Conservation (phyloP, 1,284 basidiomycete species). For the Cronartium ribicola region DNA sequence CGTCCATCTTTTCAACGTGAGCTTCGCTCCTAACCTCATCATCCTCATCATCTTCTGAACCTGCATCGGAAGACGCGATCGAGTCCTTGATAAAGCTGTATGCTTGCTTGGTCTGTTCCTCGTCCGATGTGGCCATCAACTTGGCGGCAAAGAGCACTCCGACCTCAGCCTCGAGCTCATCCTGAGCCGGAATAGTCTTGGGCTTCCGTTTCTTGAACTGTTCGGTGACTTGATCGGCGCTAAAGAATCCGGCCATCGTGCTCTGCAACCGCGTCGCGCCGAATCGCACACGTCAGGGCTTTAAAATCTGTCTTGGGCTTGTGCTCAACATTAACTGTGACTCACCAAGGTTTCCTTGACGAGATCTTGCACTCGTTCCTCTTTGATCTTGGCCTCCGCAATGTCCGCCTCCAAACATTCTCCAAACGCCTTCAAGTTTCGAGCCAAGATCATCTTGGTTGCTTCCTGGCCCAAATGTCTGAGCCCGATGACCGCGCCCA, state of each 20-base stretch:
- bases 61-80: not conserved
- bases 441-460: constrained; percentile 23
- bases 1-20: constrained; percentile 2
- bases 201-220: not conserved
- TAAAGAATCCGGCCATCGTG: constrained; percentile 25
- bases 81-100: constrained; percentile 36
- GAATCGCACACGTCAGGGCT: not conserved
- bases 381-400: constrained; percentile 15
- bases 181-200: constrained; percentile 26
- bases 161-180: constrained; percentile 35
- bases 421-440: constrained; percentile 37
- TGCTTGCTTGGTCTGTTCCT: constrained; percentile 27
- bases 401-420: constrained; percentile 30
- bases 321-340: not conserved
- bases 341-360: constrained; percentile 39
- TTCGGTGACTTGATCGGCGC: not conserved
- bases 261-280: not conserved
- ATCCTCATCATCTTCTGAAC: constrained; percentile 24
- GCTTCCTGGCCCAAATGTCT: constrained; percentile 27
- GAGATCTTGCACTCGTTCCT: constrained; percentile 14
- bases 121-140: constrained; percentile 35
- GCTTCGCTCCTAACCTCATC: not conserved
- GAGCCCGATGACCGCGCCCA: constrained; percentile 36
- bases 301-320: not conserved
- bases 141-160: constrained; percentile 34